Evolutionary conservation across 805 yeast genomes (phyloP).

Genomic region (Candida odintsovae): DNA sequence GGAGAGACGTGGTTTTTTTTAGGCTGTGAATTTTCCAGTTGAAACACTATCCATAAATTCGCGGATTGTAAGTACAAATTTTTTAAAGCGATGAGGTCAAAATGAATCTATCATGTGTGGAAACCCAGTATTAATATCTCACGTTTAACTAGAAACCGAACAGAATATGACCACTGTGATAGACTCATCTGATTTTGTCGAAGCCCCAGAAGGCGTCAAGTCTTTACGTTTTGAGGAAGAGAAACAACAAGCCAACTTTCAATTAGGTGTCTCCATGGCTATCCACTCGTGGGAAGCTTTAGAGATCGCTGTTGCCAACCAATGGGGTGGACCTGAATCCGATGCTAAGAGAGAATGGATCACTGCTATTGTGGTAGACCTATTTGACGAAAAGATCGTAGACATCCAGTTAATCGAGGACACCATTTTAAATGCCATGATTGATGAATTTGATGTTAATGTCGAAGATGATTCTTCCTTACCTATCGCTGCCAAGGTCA

Average conservation of each 20-base stretch:
- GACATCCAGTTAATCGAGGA: constrained; percentile 82
- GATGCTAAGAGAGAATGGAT: constrained; percentile 95
- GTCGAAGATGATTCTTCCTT: constrained; percentile 88
- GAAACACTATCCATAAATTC: too few species aligned
- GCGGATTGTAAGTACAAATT: too few species aligned
- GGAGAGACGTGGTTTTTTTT: not conserved
- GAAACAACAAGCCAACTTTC: constrained; percentile 78
- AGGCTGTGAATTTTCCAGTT: not conserved
- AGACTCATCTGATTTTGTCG: constrained; percentile 46
- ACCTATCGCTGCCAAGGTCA: constrained; percentile 60
- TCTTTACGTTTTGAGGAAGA: constrained; percentile 45
- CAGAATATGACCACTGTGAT: constrained; percentile 13
- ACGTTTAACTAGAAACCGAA: not conserved
- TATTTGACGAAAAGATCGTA: constrained; percentile 61
- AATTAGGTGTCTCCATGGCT: constrained; percentile 88
- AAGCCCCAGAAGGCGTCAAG: constrained; percentile 37
- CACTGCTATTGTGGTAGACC: constrained; percentile 71
- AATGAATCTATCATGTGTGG: too few species aligned
- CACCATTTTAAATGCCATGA: constrained; percentile 81
- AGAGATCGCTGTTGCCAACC: constrained; percentile 80
- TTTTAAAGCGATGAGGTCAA: not conserved
- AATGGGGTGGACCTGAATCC: constrained; percentile 95
- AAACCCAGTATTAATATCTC: too few species aligned
- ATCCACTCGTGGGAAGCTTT: constrained; percentile 88
- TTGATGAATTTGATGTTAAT: constrained; percentile 86